A percentile compares a stretch with the other conserved stretches of the same genome.
These are phyloP conservation scores for Pleurotus giganteus DNA, from an alignment of 768 basidiomycete genomes.

Conservation along the genomic window DNA sequence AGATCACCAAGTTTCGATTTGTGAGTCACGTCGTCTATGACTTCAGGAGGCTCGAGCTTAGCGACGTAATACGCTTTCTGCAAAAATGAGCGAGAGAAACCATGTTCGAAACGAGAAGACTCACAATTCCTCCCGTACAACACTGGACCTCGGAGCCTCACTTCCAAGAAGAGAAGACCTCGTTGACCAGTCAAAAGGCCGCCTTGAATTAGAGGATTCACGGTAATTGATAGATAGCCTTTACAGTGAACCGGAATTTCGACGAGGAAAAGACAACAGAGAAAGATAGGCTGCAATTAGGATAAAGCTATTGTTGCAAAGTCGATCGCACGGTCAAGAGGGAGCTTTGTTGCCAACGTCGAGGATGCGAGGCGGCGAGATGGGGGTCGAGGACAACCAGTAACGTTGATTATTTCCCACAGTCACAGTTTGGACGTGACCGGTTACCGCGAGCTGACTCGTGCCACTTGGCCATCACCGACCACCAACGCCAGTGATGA, in stretches of 20 bases:
- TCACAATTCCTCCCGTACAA: conserved; percentile 97
- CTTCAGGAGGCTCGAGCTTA: conserved; percentile 97
- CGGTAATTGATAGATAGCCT: background rate
- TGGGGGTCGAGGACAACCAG: conserved; percentile 7
- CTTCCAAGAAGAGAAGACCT: conserved; percentile 35
- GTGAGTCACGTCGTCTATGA: conserved; percentile 92
- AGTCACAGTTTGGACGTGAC: background rate
- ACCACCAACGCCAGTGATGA: background rate
- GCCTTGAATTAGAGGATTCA: background rate
- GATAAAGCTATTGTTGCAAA: background rate
- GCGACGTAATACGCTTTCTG: conserved; percentile 99
- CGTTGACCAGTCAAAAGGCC: background rate
- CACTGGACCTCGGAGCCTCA: conserved; percentile 98
- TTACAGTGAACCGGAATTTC: background rate
- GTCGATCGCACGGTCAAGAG: background rate
- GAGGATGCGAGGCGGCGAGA: conserved; percentile 4
- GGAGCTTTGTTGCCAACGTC: conserved; percentile 8
- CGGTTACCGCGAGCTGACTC: too few relatives aligned
- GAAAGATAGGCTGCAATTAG: background rate
- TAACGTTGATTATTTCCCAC: conserved; percentile 3
- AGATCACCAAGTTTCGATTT: conserved; percentile 91
- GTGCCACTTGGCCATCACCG: too few relatives aligned
- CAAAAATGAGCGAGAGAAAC: conserved; percentile 12
- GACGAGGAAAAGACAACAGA: background rate
- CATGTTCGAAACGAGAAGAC: conserved; percentile 27